Evolutionary conservation across 1,284 basidiomycete species (phyloP).

Genomic region (Phlebopus sp.): DNA sequence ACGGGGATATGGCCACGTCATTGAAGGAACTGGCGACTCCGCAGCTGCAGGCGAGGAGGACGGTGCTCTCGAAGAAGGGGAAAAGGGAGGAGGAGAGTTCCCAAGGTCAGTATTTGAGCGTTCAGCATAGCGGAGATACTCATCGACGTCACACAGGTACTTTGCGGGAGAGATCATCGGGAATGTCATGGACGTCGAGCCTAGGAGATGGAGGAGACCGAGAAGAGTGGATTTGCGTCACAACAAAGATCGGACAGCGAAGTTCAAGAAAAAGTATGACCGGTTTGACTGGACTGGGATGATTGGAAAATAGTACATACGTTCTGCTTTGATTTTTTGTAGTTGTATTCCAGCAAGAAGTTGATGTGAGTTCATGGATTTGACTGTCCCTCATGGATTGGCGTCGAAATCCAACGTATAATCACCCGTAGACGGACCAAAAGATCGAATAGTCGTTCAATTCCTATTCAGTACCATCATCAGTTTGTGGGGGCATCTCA

Average conservation of each 20-base stretch:
- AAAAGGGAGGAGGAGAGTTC: constrained; percentile 86
- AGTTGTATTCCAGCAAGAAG: too few species aligned
- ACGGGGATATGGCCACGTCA: constrained; percentile 96
- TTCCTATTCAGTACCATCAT: too few species aligned
- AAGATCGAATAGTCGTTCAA: too few species aligned
- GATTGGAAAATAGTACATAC: constrained; percentile 41
- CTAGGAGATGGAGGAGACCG: constrained; percentile 84
- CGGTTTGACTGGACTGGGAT: constrained; percentile 80
- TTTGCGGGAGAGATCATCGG: constrained; percentile 97
- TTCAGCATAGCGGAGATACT: constrained; percentile 3
- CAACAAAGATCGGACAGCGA: constrained; percentile 67
- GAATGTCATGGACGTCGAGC: constrained; percentile 85
- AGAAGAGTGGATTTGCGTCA: constrained; percentile 66
- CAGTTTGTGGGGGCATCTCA: too few species aligned
- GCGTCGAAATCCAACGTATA: too few species aligned
- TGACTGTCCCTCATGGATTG: too few species aligned
- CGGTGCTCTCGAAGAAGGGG: constrained; percentile 73
- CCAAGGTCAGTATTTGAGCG: constrained; percentile 57
- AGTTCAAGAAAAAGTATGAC: constrained; percentile 67
- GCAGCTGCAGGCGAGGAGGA: constrained; percentile 63
- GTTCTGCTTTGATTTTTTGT: too few species aligned
- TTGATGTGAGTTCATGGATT: too few species aligned
- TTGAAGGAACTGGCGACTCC: constrained; percentile 80
- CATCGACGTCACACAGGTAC: constrained; percentile 52
- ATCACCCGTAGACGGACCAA: too few species aligned